Evolutionary conservation across 805 yeast genomes (phyloP).

Genomic region (Metschnikowia drakensbergensis): DNA sequence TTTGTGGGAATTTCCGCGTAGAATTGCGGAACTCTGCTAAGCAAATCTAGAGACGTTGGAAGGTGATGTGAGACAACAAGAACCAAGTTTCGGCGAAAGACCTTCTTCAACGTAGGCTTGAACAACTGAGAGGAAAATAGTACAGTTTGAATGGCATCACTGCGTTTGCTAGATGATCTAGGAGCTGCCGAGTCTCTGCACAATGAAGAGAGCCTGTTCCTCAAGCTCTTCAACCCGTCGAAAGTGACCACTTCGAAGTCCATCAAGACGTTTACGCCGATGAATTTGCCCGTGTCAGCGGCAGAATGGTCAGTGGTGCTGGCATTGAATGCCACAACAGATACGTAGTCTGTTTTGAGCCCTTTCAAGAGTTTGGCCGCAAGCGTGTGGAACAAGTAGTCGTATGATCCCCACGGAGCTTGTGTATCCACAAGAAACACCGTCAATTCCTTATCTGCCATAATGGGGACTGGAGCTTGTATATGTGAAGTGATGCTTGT

Average conservation of each 20-base stretch:
- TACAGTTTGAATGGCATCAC: constrained; percentile 27
- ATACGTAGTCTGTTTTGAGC: constrained; percentile 40
- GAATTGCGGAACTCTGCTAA: constrained; percentile 8
- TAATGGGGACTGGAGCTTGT: constrained; percentile 2
- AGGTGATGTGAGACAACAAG: constrained; percentile 27
- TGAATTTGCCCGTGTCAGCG: constrained; percentile 14
- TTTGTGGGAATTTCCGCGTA: constrained; percentile 9
- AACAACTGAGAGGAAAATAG: constrained; percentile 35
- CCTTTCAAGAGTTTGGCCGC: constrained; percentile 38
- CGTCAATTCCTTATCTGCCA: constrained; percentile 41
- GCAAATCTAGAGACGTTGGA: constrained; percentile 4
- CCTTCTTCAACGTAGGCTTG: constrained; percentile 24
- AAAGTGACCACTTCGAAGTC: constrained; percentile 22
- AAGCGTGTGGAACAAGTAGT: constrained; percentile 41
- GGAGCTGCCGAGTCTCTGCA: background rate
- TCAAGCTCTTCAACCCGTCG: constrained; percentile 10
- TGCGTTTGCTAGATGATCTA: background rate
- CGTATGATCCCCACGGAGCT: constrained; percentile 37
- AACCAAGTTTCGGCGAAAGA: constrained; percentile 35
- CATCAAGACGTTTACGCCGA: constrained; percentile 15
- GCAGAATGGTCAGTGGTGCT: constrained; percentile 14
- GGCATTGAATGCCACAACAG: constrained; percentile 30
- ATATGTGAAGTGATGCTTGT: too few relatives aligned
- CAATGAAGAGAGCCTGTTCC: constrained; percentile 8
- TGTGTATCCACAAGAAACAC: constrained; percentile 50